Conservation (phyloP, 2,329 filamentous ascomycete species). For the Tolypocladium capitatum region DNA sequence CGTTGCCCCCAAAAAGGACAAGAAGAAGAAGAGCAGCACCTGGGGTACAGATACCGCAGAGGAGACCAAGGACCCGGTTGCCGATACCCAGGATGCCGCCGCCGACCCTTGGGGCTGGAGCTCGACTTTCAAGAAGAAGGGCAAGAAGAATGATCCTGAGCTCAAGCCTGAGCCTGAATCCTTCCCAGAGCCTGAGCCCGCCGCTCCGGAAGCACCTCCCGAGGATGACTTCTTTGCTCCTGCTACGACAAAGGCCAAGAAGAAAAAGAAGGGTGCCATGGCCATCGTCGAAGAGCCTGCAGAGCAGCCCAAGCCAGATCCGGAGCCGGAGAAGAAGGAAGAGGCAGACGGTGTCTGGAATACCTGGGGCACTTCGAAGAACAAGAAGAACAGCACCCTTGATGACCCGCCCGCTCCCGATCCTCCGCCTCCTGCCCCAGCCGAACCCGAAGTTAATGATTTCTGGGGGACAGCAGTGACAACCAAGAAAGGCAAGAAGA, state of each 20-base stretch:
- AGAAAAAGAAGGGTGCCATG: conserved; percentile 20
- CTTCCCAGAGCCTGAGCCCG: conserved; percentile 5
- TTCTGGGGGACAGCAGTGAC: conserved; percentile 1
- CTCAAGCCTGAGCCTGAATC: conserved; percentile 7
- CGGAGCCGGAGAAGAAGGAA: conserved; percentile 14
- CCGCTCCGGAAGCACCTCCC: conserved; percentile 2
- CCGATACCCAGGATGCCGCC: conserved; percentile 10
- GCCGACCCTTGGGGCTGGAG: conserved; percentile 22
- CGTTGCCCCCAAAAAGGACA: conserved; percentile 25
- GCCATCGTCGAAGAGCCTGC: conserved; percentile 9
- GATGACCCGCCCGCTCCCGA: conserved; percentile 2
- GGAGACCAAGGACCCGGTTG: conserved; percentile 14
- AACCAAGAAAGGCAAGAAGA: conserved; percentile 18
- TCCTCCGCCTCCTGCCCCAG: neutral
- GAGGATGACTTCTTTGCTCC: conserved; percentile 10
- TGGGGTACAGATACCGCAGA: conserved; percentile 23
- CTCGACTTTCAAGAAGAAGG: conserved; percentile 27
- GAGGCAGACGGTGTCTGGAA: conserved; percentile 20
- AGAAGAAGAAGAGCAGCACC: conserved; percentile 24
- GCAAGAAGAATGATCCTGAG: conserved; percentile 15
- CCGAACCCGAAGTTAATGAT: neutral
- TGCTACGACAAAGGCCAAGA: conserved; percentile 18
- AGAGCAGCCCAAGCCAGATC: conserved; percentile 9
- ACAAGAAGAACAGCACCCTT: conserved; percentile 8
- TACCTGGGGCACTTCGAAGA: conserved; percentile 13